These are phyloP conservation scores for Acarospora socialis DNA, from an alignment of 2,329 filamentous ascomycete species.

Conservation along the genomic window DNA sequence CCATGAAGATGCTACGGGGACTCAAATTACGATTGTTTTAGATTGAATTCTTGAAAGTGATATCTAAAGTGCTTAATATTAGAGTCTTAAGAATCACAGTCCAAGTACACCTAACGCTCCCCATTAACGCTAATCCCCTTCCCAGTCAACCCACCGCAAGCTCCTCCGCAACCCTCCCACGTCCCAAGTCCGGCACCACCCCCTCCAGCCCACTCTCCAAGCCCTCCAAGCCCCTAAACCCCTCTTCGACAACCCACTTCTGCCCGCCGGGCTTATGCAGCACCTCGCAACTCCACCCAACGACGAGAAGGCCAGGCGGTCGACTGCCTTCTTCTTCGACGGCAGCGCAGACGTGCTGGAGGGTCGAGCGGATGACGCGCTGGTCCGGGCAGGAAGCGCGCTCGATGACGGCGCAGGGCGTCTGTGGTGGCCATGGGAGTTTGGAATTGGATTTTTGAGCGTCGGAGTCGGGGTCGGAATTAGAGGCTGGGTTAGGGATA, in stretches of 20 bases:
- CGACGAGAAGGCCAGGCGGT: slow-evolving; percentile 76
- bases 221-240: slow-evolving; percentile 58
- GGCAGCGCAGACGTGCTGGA: slow-evolving; percentile 64
- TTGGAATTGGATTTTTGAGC: slow-evolving; percentile 16
- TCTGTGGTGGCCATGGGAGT: slow-evolving; percentile 57
- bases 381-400: slow-evolving; percentile 90
- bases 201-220: slow-evolving; percentile 21
- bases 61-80: too few species aligned
- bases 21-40: too few species aligned
- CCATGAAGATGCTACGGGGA: too few species aligned
- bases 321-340: slow-evolving; percentile 80
- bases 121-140: too few species aligned
- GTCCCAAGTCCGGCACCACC: slow-evolving; percentile 2
- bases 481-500: slow-evolving; percentile 8
- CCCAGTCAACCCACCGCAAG: too few species aligned
- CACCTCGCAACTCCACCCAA: slow-evolving; percentile 71
- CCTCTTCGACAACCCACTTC: slow-evolving; percentile 77
- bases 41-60: too few species aligned
- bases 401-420: slow-evolving; percentile 86
- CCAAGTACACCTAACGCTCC: too few species aligned
- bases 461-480: slow-evolving; percentile 15
- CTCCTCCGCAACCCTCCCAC: not conserved
- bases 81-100: too few species aligned
- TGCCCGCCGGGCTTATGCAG: slow-evolving; percentile 44
- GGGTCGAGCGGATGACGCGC: slow-evolving; percentile 74